Evolutionary conservation across 192 early-diverging fungal species (phyloP).

Genomic region (Backusella liffmaniae): DNA sequence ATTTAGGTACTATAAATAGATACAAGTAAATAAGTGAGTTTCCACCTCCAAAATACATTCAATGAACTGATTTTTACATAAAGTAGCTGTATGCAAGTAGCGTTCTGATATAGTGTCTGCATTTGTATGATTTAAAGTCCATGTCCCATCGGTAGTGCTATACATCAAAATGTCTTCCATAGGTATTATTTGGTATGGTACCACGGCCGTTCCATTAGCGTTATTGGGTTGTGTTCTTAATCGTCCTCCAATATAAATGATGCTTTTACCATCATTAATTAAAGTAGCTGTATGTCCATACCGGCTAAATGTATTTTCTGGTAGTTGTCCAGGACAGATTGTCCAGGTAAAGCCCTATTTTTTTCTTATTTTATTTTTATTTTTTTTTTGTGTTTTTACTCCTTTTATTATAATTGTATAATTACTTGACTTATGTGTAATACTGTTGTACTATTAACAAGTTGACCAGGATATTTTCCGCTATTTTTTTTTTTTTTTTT

Average conservation of each 20-base stretch:
- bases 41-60: neutral
- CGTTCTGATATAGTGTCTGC: neutral
- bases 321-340: neutral
- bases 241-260: slow-evolving; percentile 2
- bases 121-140: neutral
- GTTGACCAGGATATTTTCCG: neutral
- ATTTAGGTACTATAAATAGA: slow-evolving; percentile 7
- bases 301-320: neutral
- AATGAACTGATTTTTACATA: neutral
- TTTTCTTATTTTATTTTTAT: neutral
- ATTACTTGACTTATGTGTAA: neutral
- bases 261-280: neutral
- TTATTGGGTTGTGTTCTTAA: neutral
- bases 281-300: slow-evolving; percentile 11
- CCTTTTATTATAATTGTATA: neutral
- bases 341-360: neutral
- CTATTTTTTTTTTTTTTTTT: neutral
- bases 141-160: neutral
- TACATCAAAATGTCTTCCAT: neutral
- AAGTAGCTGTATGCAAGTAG: slow-evolving; percentile 1
- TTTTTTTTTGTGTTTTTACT: neutral
- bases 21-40: neutral
- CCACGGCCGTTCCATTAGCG: neutral
- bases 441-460: neutral
- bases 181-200: neutral